Evolutionary conservation across 345 rosid genomes (phyloP).

Genomic region (Camelina hispida): DNA sequence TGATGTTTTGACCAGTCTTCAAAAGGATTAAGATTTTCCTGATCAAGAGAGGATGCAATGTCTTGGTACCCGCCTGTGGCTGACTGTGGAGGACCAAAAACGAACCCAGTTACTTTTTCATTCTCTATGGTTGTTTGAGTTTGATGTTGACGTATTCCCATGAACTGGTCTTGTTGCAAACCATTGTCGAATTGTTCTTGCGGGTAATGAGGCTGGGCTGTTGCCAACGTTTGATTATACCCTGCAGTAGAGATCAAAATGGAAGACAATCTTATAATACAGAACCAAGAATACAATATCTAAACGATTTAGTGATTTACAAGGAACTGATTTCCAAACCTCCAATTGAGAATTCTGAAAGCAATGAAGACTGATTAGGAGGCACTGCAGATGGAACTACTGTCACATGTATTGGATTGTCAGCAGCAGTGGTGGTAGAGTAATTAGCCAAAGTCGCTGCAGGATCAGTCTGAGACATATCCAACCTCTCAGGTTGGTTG

Average conservation of each 20-base stretch:
- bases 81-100: constrained; percentile 66
- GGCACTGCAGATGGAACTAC: constrained; percentile 54
- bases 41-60: constrained; percentile 48
- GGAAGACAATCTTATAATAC: background rate
- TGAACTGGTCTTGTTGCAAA: constrained; percentile 53
- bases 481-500: constrained; percentile 61
- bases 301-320: background rate
- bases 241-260: constrained; percentile 45
- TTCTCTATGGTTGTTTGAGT: constrained; percentile 50
- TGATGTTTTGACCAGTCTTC: constrained; percentile 71
- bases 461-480: constrained; percentile 52
- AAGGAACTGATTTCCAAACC: constrained; percentile 50
- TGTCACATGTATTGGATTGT: no score
- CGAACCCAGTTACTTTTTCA: constrained; percentile 53
- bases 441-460: constrained; percentile 35
- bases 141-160: constrained; percentile 50
- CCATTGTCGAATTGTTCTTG: constrained; percentile 50
- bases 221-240: constrained; percentile 50
- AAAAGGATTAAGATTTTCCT: constrained; percentile 57
- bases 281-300: background rate
- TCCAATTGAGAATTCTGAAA: constrained; percentile 53
- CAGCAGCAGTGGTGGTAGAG: background rate
- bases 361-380: constrained; percentile 38
- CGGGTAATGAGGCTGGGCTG: constrained; percentile 45
- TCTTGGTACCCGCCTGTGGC: constrained; percentile 53